Percentiles rank a stretch among this genome's conserved stretches.
Evolutionary conservation across 2,329 filamentous ascomycete genomes (phyloP).

Genomic region (Colletotrichum agaves): DNA sequence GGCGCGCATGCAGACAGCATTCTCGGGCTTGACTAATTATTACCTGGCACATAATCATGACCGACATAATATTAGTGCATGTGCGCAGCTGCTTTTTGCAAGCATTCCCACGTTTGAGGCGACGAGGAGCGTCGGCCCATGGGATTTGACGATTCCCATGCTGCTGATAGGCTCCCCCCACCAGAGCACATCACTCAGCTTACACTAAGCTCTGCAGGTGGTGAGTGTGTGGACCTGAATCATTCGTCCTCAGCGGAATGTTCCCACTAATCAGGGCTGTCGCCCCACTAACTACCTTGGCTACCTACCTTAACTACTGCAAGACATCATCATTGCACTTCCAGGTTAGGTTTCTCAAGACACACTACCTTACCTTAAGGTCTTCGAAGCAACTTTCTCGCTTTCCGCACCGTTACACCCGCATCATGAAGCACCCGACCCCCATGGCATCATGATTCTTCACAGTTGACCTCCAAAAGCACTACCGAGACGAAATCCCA

Average conservation of each 20-base stretch:
- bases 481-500: neutral
- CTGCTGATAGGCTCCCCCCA: neutral
- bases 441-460: conserved; percentile 3
- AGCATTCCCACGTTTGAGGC: neutral
- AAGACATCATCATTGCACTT: conserved; percentile 5
- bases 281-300: conserved; percentile 16
- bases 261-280: conserved; percentile 32
- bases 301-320: neutral
- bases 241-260: conserved; percentile 19
- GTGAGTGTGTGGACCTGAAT: conserved; percentile 11
- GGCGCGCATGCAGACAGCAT: neutral
- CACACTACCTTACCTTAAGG: no score
- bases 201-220: neutral
- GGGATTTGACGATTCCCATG: conserved; percentile 31
- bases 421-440: neutral
- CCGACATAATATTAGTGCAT: neutral
- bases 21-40: neutral
- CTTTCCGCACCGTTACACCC: neutral
- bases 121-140: neutral
- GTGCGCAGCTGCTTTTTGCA: neutral
- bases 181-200: conserved; percentile 10
- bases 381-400: neutral
- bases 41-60: neutral
- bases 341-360: neutral
- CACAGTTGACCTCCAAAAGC: neutral